These are phyloP conservation scores for Hanseniaspora lachancei DNA, from an alignment of 805 yeast species.

Conservation along the genomic window DNA sequence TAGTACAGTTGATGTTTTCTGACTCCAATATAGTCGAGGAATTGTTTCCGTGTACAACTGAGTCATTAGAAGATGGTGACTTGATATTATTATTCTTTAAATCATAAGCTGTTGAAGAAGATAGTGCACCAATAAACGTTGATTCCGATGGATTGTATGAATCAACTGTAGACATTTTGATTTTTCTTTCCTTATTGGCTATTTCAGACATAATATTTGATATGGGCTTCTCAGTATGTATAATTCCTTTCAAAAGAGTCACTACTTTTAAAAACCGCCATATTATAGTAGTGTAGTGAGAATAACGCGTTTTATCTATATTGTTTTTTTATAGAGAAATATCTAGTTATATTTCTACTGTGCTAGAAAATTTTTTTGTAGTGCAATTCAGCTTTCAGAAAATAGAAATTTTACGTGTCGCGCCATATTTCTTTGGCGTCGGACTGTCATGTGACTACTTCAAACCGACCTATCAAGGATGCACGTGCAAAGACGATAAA, in stretches of 20 bases:
- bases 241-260: not conserved
- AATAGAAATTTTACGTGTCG: no score
- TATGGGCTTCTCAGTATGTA: no score
- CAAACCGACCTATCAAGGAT: no score
- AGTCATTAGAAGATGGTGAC: not conserved
- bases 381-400: no score
- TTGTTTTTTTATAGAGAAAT: not conserved
- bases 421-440: no score
- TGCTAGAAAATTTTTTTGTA: not conserved
- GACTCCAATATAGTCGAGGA: constrained; percentile 6
- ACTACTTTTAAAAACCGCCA: not conserved
- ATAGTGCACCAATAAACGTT: not conserved
- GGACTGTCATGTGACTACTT: no score
- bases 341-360: not conserved
- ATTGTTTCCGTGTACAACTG: not conserved
- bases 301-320: not conserved
- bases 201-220: not conserved
- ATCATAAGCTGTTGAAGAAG: not conserved
- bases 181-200: not conserved
- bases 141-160: not conserved
- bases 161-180: not conserved
- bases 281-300: not conserved
- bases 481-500: no score
- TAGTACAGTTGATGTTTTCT: not conserved
- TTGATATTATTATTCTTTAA: not conserved